A percentile compares a stretch with the other conserved stretches of the same genome.
These are phyloP conservation scores for Trichoderma endophyticum DNA, from an alignment of 2,329 filamentous ascomycete species.

Conservation along the genomic window DNA sequence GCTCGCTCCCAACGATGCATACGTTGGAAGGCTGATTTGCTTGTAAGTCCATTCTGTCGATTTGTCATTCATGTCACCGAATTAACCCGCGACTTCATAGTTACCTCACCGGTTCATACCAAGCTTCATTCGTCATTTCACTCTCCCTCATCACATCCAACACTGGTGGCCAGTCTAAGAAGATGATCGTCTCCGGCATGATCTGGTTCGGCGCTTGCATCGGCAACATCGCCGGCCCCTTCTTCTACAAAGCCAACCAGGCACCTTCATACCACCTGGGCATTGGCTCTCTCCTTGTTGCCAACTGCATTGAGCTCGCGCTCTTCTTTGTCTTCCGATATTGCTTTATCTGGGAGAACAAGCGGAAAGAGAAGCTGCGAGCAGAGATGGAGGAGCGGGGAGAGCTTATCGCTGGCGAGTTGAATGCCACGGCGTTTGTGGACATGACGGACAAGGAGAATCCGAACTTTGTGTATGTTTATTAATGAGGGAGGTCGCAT, in stretches of 20 bases:
- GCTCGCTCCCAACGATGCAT: slow-evolving; percentile 48
- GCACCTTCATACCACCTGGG: slow-evolving; percentile 40
- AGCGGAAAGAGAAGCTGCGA: slow-evolving; percentile 34
- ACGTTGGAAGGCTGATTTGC: slow-evolving; percentile 54
- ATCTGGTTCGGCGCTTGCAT: slow-evolving; percentile 59
- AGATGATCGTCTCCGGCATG: slow-evolving; percentile 61
- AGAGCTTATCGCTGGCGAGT: slow-evolving; percentile 26
- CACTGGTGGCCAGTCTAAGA: slow-evolving; percentile 57
- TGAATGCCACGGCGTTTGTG: slow-evolving; percentile 40
- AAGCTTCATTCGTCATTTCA: slow-evolving; percentile 39
- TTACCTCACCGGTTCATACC: slow-evolving; percentile 38
- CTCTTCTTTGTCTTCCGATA: slow-evolving; percentile 40
- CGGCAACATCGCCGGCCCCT: slow-evolving; percentile 60
- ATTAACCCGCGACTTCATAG: slow-evolving; percentile 16
- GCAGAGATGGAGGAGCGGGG: slow-evolving; percentile 30
- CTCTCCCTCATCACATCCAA: slow-evolving; percentile 49
- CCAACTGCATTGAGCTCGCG: slow-evolving; percentile 38
- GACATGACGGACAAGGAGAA: slow-evolving; percentile 45
- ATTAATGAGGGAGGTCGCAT: slow-evolving; percentile 24
- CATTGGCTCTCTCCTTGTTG: slow-evolving; percentile 41
- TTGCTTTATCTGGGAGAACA: slow-evolving; percentile 40
- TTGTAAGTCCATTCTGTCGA: slow-evolving; percentile 34
- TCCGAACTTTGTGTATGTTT: slow-evolving; percentile 41
- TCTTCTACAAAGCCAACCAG: slow-evolving; percentile 59
- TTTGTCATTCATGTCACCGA: neutral